A percentile compares a stretch with the other conserved stretches of the same genome.
Evolutionary conservation across 805 yeast genomes (phyloP).

Genomic region (Starmera quercuum): DNA sequence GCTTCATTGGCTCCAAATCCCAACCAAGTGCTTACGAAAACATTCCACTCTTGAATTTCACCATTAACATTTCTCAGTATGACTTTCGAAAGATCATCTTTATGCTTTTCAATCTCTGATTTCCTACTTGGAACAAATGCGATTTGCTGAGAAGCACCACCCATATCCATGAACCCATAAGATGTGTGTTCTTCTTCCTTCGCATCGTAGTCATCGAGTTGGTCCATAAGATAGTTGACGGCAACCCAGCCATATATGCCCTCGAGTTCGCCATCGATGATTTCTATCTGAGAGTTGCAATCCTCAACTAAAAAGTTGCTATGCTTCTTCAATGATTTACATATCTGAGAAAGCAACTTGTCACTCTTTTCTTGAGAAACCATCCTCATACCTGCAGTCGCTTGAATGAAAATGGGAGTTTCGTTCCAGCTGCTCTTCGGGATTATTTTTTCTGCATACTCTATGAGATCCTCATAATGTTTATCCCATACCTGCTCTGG

Average conservation of each 20-base stretch:
- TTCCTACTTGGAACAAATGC: conserved; percentile 77
- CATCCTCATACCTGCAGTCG: conserved; percentile 96
- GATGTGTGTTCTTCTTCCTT: conserved; percentile 38
- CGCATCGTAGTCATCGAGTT: conserved; percentile 41
- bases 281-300: conserved; percentile 69
- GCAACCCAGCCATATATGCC: conserved; percentile 96
- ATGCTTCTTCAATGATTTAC: conserved; percentile 44
- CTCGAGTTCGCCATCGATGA: conserved; percentile 91
- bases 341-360: conserved; percentile 50
- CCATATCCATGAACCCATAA: conserved; percentile 97
- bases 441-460: conserved; percentile 61
- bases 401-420: conserved; percentile 86
- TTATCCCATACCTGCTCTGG: conserved; percentile 56
- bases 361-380: conserved; percentile 47
- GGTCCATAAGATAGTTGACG: conserved; percentile 73
- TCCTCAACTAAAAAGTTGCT: conserved; percentile 45
- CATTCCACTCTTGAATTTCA: conserved; percentile 63
- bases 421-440: conserved; percentile 51
- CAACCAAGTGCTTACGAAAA: conserved; percentile 93
- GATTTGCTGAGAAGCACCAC: conserved; percentile 95
- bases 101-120: conserved; percentile 55
- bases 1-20: conserved; percentile 98
- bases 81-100: conserved; percentile 66
- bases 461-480: conserved; percentile 60
- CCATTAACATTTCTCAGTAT: conserved; percentile 67